A percentile compares a stretch with the other conserved stretches of the same genome.
Evolutionary conservation across 2,329 filamentous ascomycete genomes (phyloP).

Genomic region (Nigrospora osmanthi): DNA sequence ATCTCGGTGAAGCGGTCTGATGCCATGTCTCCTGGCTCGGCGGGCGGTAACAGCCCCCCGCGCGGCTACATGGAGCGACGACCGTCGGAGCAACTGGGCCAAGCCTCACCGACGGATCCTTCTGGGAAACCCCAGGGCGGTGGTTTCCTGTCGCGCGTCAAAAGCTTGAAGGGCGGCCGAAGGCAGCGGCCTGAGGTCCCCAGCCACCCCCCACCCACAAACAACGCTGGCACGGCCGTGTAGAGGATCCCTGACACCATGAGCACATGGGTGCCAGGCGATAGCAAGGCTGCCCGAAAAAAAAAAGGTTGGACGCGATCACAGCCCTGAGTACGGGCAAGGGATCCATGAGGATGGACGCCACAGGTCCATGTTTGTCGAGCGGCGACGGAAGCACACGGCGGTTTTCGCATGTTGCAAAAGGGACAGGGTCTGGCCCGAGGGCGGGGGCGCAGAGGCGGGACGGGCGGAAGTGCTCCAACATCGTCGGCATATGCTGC

Average conservation of each 20-base stretch:
- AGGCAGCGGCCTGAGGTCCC: conserved; percentile 31
- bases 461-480: too few species aligned
- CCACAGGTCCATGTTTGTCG: too few species aligned
- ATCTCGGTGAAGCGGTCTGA: conserved; percentile 35
- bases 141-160: conserved; percentile 71
- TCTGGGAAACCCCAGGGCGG: conserved; percentile 35
- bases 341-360: too few species aligned
- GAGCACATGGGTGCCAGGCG: background rate
- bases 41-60: conserved; percentile 47
- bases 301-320: conserved; percentile 1
- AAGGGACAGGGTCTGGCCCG: too few species aligned
- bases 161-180: conserved; percentile 69
- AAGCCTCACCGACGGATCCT: conserved; percentile 27
- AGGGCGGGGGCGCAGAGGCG: too few species aligned
- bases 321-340: background rate
- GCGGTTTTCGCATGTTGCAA: too few species aligned
- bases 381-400: too few species aligned
- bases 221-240: background rate
- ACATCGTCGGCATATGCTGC: too few species aligned
- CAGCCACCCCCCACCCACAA: background rate
- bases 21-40: conserved; percentile 29
- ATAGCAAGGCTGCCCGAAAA: background rate
- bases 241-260: background rate
- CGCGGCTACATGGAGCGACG: conserved; percentile 53
- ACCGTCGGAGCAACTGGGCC: conserved; percentile 49